Evolutionary conservation across 768 basidiomycete species (phyloP).

Genomic region (Lentinula raphanica): DNA sequence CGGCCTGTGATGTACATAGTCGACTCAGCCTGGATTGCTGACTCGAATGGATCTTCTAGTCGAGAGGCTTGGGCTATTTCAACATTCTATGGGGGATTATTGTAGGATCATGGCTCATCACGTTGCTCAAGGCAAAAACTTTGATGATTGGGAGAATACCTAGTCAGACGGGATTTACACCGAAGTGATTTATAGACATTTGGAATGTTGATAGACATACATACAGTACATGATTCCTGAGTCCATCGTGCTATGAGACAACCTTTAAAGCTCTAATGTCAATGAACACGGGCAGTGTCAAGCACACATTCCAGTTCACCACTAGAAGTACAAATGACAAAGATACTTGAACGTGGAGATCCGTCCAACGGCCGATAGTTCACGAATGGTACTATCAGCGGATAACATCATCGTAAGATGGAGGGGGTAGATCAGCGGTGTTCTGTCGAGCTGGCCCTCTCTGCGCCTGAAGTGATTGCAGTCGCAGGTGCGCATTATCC

Average conservation of each 20-base stretch:
- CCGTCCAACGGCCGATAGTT: no score
- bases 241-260: not conserved
- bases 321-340: no score
- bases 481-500: constrained; percentile 8
- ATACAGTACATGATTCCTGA: not conserved
- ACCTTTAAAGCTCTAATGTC: no score
- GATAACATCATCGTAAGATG: constrained; percentile 9
- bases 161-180: not conserved
- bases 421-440: constrained; percentile 10
- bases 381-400: not conserved
- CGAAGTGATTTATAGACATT: not conserved
- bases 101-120: constrained; percentile 40
- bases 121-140: constrained; percentile 32
- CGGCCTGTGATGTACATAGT: no score
- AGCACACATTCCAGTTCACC: no score
- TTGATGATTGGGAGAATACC: constrained; percentile 14
- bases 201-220: not conserved
- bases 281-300: no score
- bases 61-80: constrained; percentile 36
- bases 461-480: not conserved
- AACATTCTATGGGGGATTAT: constrained; percentile 42
- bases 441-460: not conserved
- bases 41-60: constrained; percentile 19
- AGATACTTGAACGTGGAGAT: no score
- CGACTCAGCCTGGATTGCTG: not conserved